Evolutionary conservation across 345 rosid species (phyloP), one percentile per base, ranked within the genome.

Genomic region (Xanthoceras sorbifolium): DNA sequence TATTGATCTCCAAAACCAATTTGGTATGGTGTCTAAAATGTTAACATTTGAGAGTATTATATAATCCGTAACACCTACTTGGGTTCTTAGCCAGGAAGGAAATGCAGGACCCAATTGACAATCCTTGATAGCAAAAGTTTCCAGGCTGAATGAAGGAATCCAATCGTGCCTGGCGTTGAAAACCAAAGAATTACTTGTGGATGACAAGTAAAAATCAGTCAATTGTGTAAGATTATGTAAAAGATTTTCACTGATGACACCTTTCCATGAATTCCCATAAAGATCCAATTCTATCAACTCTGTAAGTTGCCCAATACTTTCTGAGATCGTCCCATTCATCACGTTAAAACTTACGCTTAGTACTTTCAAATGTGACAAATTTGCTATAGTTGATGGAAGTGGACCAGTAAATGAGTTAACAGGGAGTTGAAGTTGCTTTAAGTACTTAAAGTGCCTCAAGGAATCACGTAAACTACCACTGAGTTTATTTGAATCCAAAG

Each of bases 331-430:
- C 9, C 73, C 77, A 29, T 32, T 73, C 62, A 78, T 29, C 28
- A 1, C 6, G 66, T 72, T 66, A 73, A 25, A 38, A 52, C 60
- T 5, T 0, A 87, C 28, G 5, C 71, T 32, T 26, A 84, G 29
- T 12, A 10, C 28, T 18, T 71, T 34, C 50, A 85, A 48, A 12
- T 36, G 32, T 22, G 76, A 69, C 71, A 79, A 67, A 68, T 57
- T 70, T 63, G 77, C 86, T 5, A 82, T 44, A 32, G 72, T 69
- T 57, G 32, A 46, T 44, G 83, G 84, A 17, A 84, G 72, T 11
- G 84, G 52, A 11, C 82, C 86, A 0, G 1, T 11, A 5, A 77
- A 61, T 29, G 67, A 26, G 52, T 77, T 77, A 1, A 6, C 1
- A 1, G n/a, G 2, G 12, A 83, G 77, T 1, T 5, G 2, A 71